Base-by-base conservation (phyloP, 495 filamentous ascomycete species). In the Penicillium riverlandense region DNA sequence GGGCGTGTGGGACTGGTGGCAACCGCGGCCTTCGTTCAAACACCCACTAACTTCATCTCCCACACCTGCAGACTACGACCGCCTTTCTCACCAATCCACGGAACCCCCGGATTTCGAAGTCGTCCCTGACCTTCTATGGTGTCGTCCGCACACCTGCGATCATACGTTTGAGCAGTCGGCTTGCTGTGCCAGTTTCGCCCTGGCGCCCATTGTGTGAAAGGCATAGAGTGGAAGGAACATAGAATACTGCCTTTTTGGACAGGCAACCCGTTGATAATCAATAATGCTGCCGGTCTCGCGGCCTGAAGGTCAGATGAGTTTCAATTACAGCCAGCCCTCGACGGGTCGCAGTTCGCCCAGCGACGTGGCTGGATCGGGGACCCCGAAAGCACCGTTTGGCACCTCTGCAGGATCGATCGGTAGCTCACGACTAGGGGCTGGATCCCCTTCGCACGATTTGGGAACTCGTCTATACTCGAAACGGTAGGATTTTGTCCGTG, bases 371-470 rank as follows among this genome's bases (percentile, higher is more conserved):
- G 76, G 85, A 41, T 75, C 79, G 58, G 75, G 71, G 58, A 67
- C 80, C 36, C 63, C 83, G 39, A 80, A 88, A 62, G 84, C 87
- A 41, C 83, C 89, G 11, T 88, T 94, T 54, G 83, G 84, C 33
- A 69, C 82, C 44, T 75, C 80, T 54, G 72, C 77, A 49, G 83
- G 80, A 54, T 84, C 87, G 61, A 78, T 87, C 46, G 83, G 82
- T 52, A 80, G 70, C 61, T 73, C 83, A 56, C 83, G 94, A 66
- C 79, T 90, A 51, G 90, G 90, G 73, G 83, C 89, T 76, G 92
- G 90, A 66, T 98, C 92, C 76, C 92, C 92, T 54, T 96, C 91
- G 63, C 90, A 96, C 69, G 94, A 97, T 47, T 75, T 80, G 58
- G 82, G 84, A 63, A 63, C 80, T 68, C 63, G 85, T 54, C 67